Conservation (phyloP, 1,284 basidiomycete genomes). For the Sporisorium iseilematis-ciliati region DNA sequence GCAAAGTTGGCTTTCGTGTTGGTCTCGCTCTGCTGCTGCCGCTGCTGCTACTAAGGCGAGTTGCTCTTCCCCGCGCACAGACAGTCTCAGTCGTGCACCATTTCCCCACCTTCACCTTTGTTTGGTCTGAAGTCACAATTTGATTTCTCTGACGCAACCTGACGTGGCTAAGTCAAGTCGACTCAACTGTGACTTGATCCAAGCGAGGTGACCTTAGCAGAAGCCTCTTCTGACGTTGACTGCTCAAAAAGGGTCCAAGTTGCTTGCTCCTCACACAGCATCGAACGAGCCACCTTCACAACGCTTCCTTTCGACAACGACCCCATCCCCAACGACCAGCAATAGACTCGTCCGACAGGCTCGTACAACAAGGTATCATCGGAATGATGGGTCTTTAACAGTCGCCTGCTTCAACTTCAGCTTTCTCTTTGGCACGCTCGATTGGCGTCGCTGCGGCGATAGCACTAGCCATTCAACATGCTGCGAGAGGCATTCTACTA, state of each 20-base stretch:
- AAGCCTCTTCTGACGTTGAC: neutral
- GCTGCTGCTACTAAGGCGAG: too few species aligned
- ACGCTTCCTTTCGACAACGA: too few species aligned
- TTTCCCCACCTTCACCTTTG: too few species aligned
- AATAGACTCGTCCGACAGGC: too few species aligned
- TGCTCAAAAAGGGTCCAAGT: slow-evolving; percentile 5
- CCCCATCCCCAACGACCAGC: neutral
- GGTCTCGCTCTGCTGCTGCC: too few species aligned
- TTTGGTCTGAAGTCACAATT: too few species aligned
- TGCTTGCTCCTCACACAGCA: slow-evolving; percentile 1
- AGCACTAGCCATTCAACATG: slow-evolving; percentile 20
- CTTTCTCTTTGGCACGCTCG: neutral
- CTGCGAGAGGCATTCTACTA: slow-evolving; percentile 63
- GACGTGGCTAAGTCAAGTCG: slow-evolving; percentile 6
- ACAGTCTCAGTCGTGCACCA: neutral
- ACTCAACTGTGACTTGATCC: neutral
- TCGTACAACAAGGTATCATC: neutral
- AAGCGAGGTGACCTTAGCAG: neutral
- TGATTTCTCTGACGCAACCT: neutral
- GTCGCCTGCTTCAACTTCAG: neutral
- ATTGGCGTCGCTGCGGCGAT: neutral
- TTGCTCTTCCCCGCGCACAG: neutral
- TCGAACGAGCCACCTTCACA: too few species aligned
- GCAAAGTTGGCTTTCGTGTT: too few species aligned
- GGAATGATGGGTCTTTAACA: neutral